A percentile compares a stretch with the other conserved stretches of the same genome.
phyloP scores from a whole-genome alignment of 75 land plant species.

The Pseudotsuga menziesii region DNA sequence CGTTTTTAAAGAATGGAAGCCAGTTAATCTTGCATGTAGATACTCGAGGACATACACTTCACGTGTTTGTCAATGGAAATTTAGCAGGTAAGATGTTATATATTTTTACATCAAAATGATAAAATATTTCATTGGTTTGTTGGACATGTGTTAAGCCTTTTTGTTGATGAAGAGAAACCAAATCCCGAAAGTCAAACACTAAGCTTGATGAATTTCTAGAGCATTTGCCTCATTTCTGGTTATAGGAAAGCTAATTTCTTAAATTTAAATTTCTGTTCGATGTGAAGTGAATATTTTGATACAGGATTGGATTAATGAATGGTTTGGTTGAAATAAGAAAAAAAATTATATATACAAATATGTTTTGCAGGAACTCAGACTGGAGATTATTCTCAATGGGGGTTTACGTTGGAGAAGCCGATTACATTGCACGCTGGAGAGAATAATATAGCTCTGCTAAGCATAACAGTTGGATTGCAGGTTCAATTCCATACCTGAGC shows the following conservation, averaged over 20 bases:
- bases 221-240: not conserved
- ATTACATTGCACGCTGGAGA: conserved; percentile 33
- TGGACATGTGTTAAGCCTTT: too few relatives aligned
- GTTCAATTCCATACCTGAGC: not conserved
- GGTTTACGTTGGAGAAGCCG: conserved; percentile 18
- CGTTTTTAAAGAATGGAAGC: conserved; percentile 2
- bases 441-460: conserved; percentile 53
- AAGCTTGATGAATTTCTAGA: too few relatives aligned
- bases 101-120: too few relatives aligned
- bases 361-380: conserved; percentile 28
- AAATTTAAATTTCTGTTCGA: not conserved
- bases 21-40: conserved; percentile 11
- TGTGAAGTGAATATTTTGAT: not conserved
- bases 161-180: too few relatives aligned
- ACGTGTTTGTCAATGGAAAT: conserved; percentile 47
- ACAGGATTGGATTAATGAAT: not conserved
- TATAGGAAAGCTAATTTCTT: not conserved
- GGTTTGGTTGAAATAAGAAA: too few relatives aligned
- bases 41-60: conserved; percentile 33
- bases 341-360: not conserved
- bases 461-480: conserved; percentile 67
- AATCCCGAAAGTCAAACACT: too few relatives aligned
- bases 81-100: conserved; percentile 27
- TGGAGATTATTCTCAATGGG: conserved; percentile 6
- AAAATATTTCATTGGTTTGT: too few relatives aligned